phyloP scores from a whole-genome alignment of 2,329 filamentous ascomycete species.

The Apiospora aurea region DNA sequence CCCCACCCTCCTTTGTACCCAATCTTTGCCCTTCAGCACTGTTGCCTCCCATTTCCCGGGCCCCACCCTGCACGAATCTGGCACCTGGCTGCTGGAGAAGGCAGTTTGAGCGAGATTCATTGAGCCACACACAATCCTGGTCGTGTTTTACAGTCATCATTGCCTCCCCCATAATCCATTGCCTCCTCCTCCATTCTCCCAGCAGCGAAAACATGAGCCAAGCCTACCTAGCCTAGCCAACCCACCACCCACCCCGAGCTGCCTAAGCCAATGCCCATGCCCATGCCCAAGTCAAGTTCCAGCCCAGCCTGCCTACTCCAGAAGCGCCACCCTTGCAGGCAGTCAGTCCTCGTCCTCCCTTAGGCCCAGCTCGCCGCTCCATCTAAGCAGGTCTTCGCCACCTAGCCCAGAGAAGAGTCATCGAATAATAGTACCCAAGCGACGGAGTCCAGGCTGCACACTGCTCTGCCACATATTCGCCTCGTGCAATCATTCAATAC shows the following conservation, averaged over 20 bases:
- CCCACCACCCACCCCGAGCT: conserved; percentile 26
- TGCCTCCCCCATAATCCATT: neutral
- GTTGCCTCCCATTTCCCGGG: conserved; percentile 23
- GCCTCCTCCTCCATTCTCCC: neutral
- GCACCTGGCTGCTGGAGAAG: conserved; percentile 21
- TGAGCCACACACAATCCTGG: conserved; percentile 11
- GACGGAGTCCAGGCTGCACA: conserved; percentile 1
- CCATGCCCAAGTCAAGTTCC: no score
- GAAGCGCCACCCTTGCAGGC: neutral
- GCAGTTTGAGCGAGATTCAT: neutral
- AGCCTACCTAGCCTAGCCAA: conserved; percentile 11
- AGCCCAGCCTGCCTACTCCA: conserved; percentile 14
- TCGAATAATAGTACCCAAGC: conserved; percentile 32
- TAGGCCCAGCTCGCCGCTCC: conserved; percentile 34
- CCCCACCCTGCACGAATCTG: conserved; percentile 15
- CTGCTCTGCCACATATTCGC: conserved; percentile 23
- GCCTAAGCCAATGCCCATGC: conserved; percentile 19
- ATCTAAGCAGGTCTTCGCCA: conserved; percentile 39
- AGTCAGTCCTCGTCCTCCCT: conserved; percentile 38
- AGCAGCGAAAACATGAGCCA: neutral
- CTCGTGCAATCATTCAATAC: conserved; percentile 18
- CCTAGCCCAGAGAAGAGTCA: conserved; percentile 46
- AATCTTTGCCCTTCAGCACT: neutral
- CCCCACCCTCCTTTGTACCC: conserved; percentile 23
- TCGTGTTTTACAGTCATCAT: conserved; percentile 8